Base-by-base conservation (phyloP, 805 yeast species). In the Yamadazyma insecticola region DNA sequence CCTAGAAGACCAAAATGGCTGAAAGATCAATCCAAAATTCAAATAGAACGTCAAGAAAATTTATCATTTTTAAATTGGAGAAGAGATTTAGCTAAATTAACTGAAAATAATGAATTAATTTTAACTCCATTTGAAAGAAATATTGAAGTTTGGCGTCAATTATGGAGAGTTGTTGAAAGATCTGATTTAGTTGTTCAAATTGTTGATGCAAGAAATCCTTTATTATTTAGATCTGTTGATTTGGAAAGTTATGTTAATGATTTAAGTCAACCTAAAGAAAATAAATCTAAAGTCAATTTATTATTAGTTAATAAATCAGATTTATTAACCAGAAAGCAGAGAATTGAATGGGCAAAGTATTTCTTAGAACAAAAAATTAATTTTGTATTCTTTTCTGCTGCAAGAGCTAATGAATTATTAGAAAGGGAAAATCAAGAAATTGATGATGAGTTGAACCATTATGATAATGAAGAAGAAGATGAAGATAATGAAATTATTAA, bases 111-210 rank as follows among this genome's bases (percentile, higher is more conserved):
- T 43, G 95, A 90, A 55, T 67, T 92, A 48, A 65, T 89, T 37
- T 70, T 92, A 53, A 92, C 98, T 0, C 98, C 98, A 4, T 92
- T 90, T 53, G 98, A 92, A 65, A 78, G 98, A 65, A 92, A 92
- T 55, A 68, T 92, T 42, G 96, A 90, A 68, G 97, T 92, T 36
- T 92, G 98, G 98, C 79, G 92, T 53, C 98, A 92, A 61, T 67
- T 92, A 43, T 92, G 98, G 98, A 76, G 98, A 62, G 98, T 92
- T 26, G 84, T 88, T 15, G 98, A 92, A 58, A 76, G 97, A 52
- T 85, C 92, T 15, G 96, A 90, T 57, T 69, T 92, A 47, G 77
- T 92, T 23, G 97, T 92, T 5, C 98, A 92, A 56, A 92, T 92
- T 64, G 97, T 92, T 17, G 98, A 92, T 63, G 97, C 97, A 9